Percentiles rank a stretch among this genome's conserved stretches.
Evolutionary conservation across 2,329 filamentous ascomycete genomes (phyloP).

Genomic region (Colletotrichum chlorophyti): DNA sequence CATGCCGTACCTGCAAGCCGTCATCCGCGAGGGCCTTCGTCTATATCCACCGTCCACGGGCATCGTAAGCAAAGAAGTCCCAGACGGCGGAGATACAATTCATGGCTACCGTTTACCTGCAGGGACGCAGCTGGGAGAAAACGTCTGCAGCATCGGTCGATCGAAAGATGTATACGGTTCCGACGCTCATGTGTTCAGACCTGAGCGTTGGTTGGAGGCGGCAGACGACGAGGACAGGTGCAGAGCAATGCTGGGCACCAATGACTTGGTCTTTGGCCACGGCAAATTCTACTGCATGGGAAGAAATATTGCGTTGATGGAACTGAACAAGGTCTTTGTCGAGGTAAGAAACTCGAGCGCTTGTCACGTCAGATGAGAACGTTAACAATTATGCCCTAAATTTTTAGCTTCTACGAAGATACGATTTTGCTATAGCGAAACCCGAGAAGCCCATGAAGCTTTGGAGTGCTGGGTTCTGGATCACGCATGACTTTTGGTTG

Average conservation of each 20-base stretch:
- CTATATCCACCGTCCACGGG: slow-evolving; percentile 56
- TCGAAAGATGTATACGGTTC: slow-evolving; percentile 50
- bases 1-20: slow-evolving; percentile 55
- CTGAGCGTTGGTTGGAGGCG: slow-evolving; percentile 54
- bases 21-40: slow-evolving; percentile 58
- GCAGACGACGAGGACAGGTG: slow-evolving; percentile 39
- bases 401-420: slow-evolving; percentile 31
- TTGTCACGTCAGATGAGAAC: slow-evolving; percentile 26
- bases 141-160: slow-evolving; percentile 44
- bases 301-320: slow-evolving; percentile 49
- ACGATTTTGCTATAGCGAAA: slow-evolving; percentile 30
- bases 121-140: slow-evolving; percentile 48
- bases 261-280: slow-evolving; percentile 50
- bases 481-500: slow-evolving; percentile 34
- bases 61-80: slow-evolving; percentile 57
- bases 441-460: slow-evolving; percentile 29
- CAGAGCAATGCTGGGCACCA: slow-evolving; percentile 41
- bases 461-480: slow-evolving; percentile 31
- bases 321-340: slow-evolving; percentile 51
- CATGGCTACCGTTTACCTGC: slow-evolving; percentile 43
- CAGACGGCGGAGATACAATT: slow-evolving; percentile 43
- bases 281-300: slow-evolving; percentile 53
- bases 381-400: not conserved
- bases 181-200: slow-evolving; percentile 51
- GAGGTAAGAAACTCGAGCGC: slow-evolving; percentile 41